Evolutionary conservation across 768 basidiomycete species (phyloP).

Genomic region (Boletus sensibilis): DNA sequence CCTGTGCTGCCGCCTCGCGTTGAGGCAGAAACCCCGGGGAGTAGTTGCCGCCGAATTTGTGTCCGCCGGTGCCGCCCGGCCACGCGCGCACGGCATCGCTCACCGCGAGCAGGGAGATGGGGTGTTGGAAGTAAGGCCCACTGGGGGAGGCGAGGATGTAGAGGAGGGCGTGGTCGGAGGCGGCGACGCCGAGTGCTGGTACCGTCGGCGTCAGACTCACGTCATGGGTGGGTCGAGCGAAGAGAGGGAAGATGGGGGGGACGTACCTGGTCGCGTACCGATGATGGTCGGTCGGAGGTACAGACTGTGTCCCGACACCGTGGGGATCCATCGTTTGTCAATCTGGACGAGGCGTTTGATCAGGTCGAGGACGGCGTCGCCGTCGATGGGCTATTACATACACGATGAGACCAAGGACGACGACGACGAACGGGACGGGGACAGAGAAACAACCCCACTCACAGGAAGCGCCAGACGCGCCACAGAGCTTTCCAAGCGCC

Average conservation of each 20-base stretch:
- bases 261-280: constrained; percentile 41
- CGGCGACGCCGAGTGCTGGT: constrained; percentile 62
- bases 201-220: background rate
- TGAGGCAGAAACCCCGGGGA: constrained; percentile 63
- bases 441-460: constrained; percentile 18
- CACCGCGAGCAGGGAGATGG: constrained; percentile 58
- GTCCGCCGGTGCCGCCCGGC: constrained; percentile 71
- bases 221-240: background rate
- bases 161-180: constrained; percentile 77
- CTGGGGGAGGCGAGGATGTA: constrained; percentile 77
- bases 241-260: background rate
- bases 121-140: constrained; percentile 54
- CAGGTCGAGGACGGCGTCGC: constrained; percentile 46
- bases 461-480: constrained; percentile 74
- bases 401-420: too few species aligned
- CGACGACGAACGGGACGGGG: background rate
- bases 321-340: constrained; percentile 87
- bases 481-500: constrained; percentile 66
- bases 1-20: constrained; percentile 58
- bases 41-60: constrained; percentile 68
- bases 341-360: constrained; percentile 65
- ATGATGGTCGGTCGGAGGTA: constrained; percentile 85
- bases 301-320: constrained; percentile 67
- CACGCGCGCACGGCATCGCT: constrained; percentile 76
- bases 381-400: constrained; percentile 39